These are phyloP conservation scores for Apophysomyces ossiformis DNA, from an alignment of 371 early-diverging fungal species.

Conservation along the genomic window DNA sequence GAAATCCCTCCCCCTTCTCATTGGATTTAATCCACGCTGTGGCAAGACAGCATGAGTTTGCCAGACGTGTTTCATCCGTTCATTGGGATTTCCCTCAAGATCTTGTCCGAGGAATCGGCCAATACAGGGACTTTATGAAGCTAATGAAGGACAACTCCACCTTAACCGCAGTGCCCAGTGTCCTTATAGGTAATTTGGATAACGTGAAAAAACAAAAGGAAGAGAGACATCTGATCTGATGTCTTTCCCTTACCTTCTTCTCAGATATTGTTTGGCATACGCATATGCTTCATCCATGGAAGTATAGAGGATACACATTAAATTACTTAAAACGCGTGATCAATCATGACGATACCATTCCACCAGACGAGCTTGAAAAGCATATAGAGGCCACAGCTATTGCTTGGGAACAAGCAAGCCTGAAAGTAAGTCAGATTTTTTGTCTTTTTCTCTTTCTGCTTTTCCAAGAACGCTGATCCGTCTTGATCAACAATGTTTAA, in stretches of 20 bases:
- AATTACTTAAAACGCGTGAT: slow-evolving; percentile 32
- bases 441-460: too few relatives aligned
- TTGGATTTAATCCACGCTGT: slow-evolving; percentile 41
- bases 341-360: slow-evolving; percentile 55
- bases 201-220: too few relatives aligned
- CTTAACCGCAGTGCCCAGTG: slow-evolving; percentile 37
- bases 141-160: slow-evolving; percentile 22
- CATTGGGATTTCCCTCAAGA: slow-evolving; percentile 19
- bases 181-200: slow-evolving; percentile 32
- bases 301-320: slow-evolving; percentile 41
- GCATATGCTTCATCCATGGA: slow-evolving; percentile 44
- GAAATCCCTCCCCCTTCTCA: slow-evolving; percentile 17
- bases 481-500: too few relatives aligned
- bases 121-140: slow-evolving; percentile 25
- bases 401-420: slow-evolving; percentile 17
- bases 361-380: slow-evolving; percentile 18
- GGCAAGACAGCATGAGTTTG: slow-evolving; percentile 40
- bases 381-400: slow-evolving; percentile 12
- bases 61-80: slow-evolving; percentile 14
- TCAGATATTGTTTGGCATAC: slow-evolving; percentile 46
- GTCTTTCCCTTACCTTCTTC: background rate
- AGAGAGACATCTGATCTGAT: too few relatives aligned
- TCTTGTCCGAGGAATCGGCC: slow-evolving; percentile 16
- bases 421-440: too few relatives aligned
- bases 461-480: too few relatives aligned